A percentile compares a stretch with the other conserved stretches of the same genome.
These are phyloP conservation scores for Boletellus deceptivus DNA, from an alignment of 1,284 basidiomycete species.

Conservation along the genomic window DNA sequence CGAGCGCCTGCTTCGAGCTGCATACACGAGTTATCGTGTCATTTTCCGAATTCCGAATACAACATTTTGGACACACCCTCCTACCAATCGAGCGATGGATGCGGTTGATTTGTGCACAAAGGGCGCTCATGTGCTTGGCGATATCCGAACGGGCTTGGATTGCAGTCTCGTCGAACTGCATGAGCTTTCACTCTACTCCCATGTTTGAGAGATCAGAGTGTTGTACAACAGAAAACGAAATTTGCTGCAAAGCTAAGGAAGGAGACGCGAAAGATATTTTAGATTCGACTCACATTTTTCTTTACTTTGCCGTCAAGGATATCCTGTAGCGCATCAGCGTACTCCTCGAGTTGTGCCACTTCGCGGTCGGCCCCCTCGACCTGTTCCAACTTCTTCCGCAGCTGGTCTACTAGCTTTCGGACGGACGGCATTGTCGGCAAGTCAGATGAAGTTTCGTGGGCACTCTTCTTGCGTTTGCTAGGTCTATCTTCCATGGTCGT, in stretches of 20 bases:
- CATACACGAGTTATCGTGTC: not conserved
- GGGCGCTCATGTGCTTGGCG: not conserved
- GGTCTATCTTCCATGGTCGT: too few species aligned
- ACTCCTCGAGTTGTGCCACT: not conserved
- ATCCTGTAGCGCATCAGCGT: not conserved
- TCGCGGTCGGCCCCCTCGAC: not conserved
- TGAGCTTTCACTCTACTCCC: not conserved
- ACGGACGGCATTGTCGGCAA: not conserved
- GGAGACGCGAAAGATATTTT: not conserved
- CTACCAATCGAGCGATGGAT: not conserved
- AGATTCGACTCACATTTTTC: not conserved
- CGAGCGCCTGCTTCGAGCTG: not conserved
- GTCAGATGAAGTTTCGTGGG: not conserved
- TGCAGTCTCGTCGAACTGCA: not conserved
- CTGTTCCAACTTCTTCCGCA: not conserved
- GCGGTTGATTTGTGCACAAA: not conserved
- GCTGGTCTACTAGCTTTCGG: not conserved
- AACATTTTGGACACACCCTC: not conserved
- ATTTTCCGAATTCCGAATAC: not conserved
- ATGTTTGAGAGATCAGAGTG: not conserved
- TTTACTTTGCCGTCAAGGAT: not conserved
- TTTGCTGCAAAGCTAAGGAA: not conserved
- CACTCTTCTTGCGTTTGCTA: not conserved
- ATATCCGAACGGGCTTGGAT: not conserved
- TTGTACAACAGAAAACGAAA: not conserved